These are phyloP conservation scores for Castanea sativa DNA, from an alignment of 306 rosid genomes.

Conservation along the genomic window DNA sequence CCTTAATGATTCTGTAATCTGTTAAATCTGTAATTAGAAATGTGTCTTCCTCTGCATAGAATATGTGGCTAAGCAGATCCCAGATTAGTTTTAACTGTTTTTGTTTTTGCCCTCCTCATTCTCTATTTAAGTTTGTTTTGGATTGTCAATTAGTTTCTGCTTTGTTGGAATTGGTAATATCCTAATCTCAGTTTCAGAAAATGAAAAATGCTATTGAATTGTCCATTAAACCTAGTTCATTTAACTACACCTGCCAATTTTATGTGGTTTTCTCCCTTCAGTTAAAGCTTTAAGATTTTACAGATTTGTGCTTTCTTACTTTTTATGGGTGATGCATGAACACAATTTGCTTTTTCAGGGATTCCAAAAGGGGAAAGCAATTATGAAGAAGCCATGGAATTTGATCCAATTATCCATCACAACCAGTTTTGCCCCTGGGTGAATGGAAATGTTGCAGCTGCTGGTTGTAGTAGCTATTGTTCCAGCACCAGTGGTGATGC, in stretches of 20 bases:
- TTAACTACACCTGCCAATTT: too few species aligned
- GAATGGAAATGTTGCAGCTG: constrained; percentile 97
- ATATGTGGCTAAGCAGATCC: not conserved
- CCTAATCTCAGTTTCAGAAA: not conserved
- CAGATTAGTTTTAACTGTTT: not conserved
- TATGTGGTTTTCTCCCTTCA: too few species aligned
- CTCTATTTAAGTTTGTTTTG: not conserved
- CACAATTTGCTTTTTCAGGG: constrained; percentile 41
- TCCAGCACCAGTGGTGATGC: constrained; percentile 55
- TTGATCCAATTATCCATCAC: constrained; percentile 89
- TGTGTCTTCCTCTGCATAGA: not conserved
- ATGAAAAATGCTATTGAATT: not conserved
- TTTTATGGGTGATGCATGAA: not conserved
- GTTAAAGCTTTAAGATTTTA: not conserved
- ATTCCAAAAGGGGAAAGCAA: constrained; percentile 93
- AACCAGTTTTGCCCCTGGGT: constrained; percentile 98
- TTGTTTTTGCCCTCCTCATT: not conserved
- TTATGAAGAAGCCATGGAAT: constrained; percentile 79
- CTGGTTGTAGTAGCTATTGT: constrained; percentile 62
- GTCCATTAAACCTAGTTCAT: not conserved
- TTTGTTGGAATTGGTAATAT: not conserved
- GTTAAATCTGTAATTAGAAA: not conserved
- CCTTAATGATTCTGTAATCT: not conserved
- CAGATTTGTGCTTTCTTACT: not conserved
- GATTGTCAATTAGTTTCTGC: not conserved